Evolutionary conservation across 2,329 filamentous ascomycete genomes (phyloP).

Genomic region (Fusarium subglutinans): DNA sequence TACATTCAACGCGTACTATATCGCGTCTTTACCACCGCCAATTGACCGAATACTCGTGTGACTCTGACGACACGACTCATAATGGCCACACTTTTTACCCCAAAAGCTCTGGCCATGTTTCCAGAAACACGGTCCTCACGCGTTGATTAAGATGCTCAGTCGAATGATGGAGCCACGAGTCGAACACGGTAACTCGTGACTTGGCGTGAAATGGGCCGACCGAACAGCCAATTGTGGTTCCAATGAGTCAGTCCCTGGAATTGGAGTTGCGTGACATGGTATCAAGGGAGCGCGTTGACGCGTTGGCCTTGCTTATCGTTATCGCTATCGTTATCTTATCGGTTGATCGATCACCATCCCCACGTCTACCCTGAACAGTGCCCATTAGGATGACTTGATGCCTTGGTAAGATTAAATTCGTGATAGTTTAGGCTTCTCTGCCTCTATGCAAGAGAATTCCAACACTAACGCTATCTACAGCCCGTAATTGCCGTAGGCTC

Average conservation of each 20-base stretch:
- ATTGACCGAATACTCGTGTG: neutral
- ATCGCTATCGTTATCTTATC: neutral
- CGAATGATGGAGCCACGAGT: conserved; percentile 17
- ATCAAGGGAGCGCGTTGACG: neutral
- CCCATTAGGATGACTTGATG: neutral
- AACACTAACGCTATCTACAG: too few relatives aligned
- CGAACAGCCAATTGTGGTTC: conserved; percentile 8
- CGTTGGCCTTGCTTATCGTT: neutral
- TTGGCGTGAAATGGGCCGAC: conserved; percentile 22
- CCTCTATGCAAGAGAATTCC: too few relatives aligned
- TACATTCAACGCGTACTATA: neutral
- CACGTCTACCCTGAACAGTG: neutral
- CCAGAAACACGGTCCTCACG: conserved; percentile 22
- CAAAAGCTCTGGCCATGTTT: neutral
- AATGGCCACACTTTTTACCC: neutral
- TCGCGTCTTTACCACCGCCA: neutral
- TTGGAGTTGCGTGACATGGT: neutral
- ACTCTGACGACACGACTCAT: conserved; percentile 4
- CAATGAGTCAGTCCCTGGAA: neutral
- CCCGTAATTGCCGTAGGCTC: rapidly evolving
- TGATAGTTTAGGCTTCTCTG: neutral
- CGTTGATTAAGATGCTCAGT: neutral
- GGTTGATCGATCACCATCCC: rapidly evolving
- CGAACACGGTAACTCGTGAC: conserved; percentile 38
- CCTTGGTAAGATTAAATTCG: neutral